Evolutionary conservation across 2,329 filamentous ascomycete genomes (phyloP).

Genomic region (Alternaria incomplexa): DNA sequence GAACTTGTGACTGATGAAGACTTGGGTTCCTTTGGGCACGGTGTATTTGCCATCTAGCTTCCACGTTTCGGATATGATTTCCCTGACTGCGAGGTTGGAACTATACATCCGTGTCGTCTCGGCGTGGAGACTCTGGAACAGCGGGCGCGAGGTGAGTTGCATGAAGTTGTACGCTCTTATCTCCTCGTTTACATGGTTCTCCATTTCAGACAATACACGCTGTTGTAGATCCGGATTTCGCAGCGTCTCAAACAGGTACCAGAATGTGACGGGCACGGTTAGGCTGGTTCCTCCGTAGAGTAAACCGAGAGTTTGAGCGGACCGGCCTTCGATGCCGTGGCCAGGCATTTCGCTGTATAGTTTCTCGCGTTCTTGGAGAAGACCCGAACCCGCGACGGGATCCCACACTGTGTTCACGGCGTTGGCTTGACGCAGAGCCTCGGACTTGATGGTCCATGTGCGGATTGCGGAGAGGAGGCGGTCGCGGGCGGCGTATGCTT

Average conservation of each 20-base stretch:
- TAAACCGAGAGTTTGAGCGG: constrained; percentile 20
- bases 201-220: not conserved
- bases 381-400: constrained; percentile 10
- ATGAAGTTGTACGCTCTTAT: constrained; percentile 9
- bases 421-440: not conserved
- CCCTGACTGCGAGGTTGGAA: constrained; percentile 8
- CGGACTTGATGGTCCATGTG: constrained; percentile 5
- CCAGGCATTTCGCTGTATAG: constrained; percentile 18
- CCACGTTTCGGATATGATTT: constrained; percentile 9
- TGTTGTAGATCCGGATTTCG: not conserved
- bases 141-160: constrained; percentile 13
- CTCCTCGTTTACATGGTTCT: not conserved
- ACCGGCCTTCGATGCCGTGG: constrained; percentile 14
- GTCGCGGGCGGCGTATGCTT: constrained; percentile 18
- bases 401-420: constrained; percentile 13
- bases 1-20: constrained; percentile 16
- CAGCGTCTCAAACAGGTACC: constrained; percentile 22
- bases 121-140: constrained; percentile 23
- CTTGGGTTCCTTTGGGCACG: constrained; percentile 11
- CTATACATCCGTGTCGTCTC: constrained; percentile 19
- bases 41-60: constrained; percentile 19
- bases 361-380: constrained; percentile 23
- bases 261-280: constrained; percentile 19
- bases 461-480: constrained; percentile 16
- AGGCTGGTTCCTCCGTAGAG: constrained; percentile 23